A percentile compares a stretch with the other conserved stretches of the same genome.
Conservation (phyloP, 371 early-diverging fungal genomes). For the Mortierella sp. region DNA sequence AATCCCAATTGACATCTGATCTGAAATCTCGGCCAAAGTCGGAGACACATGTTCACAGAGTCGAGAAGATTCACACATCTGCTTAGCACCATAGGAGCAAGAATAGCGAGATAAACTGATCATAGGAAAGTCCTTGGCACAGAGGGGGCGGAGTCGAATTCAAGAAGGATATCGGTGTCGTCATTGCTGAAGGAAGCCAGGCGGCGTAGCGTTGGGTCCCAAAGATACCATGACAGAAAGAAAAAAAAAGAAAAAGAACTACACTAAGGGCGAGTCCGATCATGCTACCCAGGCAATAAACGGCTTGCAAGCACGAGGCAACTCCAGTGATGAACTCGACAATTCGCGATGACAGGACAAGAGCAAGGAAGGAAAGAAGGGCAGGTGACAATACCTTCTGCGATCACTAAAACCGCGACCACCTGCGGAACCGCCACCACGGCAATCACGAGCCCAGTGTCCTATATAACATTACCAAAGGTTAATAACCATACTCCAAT, state of each 20-base stretch:
- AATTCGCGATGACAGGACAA: conserved; percentile 25
- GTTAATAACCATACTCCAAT: not conserved
- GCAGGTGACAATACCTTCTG: conserved; percentile 57
- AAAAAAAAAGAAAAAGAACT: not conserved
- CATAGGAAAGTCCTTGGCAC: not conserved
- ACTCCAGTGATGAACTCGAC: conserved; percentile 21
- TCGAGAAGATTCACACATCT: not conserved
- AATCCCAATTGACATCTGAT: too few relatives aligned
- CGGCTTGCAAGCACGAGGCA: conserved; percentile 6
- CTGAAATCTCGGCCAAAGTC: not conserved
- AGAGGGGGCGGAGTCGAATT: not conserved
- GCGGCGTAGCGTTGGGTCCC: not conserved
- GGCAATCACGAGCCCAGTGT: conserved; percentile 84
- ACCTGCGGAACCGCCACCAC: conserved; percentile 59
- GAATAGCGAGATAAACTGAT: not conserved
- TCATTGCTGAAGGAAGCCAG: not conserved
- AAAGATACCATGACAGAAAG: conserved; percentile 8
- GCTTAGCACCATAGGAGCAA: not conserved
- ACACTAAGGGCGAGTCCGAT: conserved; percentile 5
- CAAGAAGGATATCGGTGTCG: not conserved
- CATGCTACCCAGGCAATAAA: conserved; percentile 22
- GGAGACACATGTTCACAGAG: not conserved
- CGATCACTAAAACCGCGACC: conserved; percentile 53
- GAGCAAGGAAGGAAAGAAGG: conserved; percentile 12
- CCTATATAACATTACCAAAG: conserved; percentile 56